phyloP scores from a whole-genome alignment of 2,329 filamentous ascomycete species.

The Beauveria brongniartii region DNA sequence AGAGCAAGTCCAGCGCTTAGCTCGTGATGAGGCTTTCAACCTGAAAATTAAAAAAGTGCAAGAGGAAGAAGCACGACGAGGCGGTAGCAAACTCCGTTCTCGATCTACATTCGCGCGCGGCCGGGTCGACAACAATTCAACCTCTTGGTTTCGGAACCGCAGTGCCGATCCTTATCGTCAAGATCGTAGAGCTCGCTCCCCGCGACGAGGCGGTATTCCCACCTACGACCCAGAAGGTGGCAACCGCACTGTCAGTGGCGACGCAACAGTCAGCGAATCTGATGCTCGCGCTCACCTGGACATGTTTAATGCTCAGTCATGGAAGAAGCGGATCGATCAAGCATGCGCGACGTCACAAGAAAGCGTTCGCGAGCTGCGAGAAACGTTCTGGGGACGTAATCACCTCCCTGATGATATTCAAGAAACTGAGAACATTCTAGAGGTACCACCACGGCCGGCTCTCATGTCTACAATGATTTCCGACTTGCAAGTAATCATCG shows the following conservation, averaged over 20 bases:
- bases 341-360: slow-evolving; percentile 61
- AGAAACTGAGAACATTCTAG: slow-evolving; percentile 76
- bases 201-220: slow-evolving; percentile 37
- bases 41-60: slow-evolving; percentile 80
- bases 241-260: slow-evolving; percentile 55
- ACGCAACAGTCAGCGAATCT: slow-evolving; percentile 62
- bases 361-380: slow-evolving; percentile 70
- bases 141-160: slow-evolving; percentile 41
- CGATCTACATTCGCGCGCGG: slow-evolving; percentile 41
- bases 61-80: slow-evolving; percentile 56
- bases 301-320: slow-evolving; percentile 77
- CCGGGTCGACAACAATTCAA: slow-evolving; percentile 21
- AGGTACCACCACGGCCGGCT: slow-evolving; percentile 76
- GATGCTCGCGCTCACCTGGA: slow-evolving; percentile 71
- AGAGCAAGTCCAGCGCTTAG: slow-evolving; percentile 84
- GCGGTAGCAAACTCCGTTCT: slow-evolving; percentile 44
- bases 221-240: slow-evolving; percentile 76
- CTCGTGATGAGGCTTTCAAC: slow-evolving; percentile 81
- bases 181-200: slow-evolving; percentile 20
- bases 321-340: slow-evolving; percentile 83
- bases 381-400: slow-evolving; percentile 74
- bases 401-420: slow-evolving; percentile 73
- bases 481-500: slow-evolving; percentile 76
- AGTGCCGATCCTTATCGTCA: slow-evolving; percentile 41
- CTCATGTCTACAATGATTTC: slow-evolving; percentile 74